phyloP scores from a whole-genome alignment of 2,329 filamentous ascomycete genomes.

The Alternaria arborescens region DNA sequence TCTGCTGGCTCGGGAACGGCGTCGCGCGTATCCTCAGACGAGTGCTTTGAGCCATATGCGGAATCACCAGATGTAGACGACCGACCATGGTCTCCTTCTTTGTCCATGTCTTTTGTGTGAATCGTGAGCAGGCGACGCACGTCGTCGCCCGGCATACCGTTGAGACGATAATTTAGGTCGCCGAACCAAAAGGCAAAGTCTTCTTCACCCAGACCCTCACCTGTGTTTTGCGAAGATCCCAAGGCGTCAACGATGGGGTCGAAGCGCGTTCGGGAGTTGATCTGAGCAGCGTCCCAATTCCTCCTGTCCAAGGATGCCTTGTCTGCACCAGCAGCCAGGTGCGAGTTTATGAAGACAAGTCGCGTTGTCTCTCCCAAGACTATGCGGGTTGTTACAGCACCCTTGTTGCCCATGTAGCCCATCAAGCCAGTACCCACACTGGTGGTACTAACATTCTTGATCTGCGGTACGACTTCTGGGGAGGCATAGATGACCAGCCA shows the following conservation, averaged over 20 bases:
- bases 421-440: constrained; percentile 88
- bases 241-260: constrained; percentile 73
- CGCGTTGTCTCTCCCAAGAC: constrained; percentile 89
- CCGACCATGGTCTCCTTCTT: constrained; percentile 15
- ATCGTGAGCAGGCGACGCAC: constrained; percentile 84
- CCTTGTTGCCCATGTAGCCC: constrained; percentile 97
- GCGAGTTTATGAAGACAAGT: constrained; percentile 89
- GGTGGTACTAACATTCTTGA: constrained; percentile 82
- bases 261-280: constrained; percentile 79
- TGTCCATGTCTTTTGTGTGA: constrained; percentile 76
- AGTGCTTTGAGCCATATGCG: constrained; percentile 24
- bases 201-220: constrained; percentile 82
- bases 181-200: constrained; percentile 97
- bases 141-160: constrained; percentile 87
- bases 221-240: constrained; percentile 64
- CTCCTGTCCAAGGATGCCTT: constrained; percentile 79
- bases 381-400: constrained; percentile 81
- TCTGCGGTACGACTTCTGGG: constrained; percentile 73
- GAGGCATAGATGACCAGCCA: constrained; percentile 87
- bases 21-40: constrained; percentile 27
- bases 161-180: constrained; percentile 92
- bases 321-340: constrained; percentile 87
- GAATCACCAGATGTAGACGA: constrained; percentile 34
- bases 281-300: constrained; percentile 88
- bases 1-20: constrained; percentile 53